Evolutionary conservation across 495 filamentous ascomycete species (phyloP).

Genomic region (Penicillium canescens): DNA sequence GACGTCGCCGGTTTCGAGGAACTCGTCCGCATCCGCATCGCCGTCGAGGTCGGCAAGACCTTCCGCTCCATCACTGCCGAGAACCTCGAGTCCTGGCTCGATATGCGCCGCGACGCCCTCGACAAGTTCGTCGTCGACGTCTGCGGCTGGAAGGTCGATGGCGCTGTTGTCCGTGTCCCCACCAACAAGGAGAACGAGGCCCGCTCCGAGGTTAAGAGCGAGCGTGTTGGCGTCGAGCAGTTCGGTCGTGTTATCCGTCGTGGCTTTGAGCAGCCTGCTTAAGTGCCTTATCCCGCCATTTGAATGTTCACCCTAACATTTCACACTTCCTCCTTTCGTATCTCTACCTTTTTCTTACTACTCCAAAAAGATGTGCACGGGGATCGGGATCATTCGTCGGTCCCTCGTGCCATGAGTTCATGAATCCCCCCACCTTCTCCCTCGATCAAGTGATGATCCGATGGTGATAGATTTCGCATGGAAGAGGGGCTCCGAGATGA

Average conservation of each 20-base stretch:
- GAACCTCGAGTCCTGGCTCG: conserved; percentile 85
- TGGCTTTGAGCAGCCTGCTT: conserved; percentile 88
- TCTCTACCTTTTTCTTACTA: conserved; percentile 12
- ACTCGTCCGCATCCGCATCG: conserved; percentile 87
- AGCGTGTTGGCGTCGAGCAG: conserved; percentile 75
- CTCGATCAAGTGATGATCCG: conserved; percentile 21
- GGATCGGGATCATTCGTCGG: background rate
- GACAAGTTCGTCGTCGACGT: conserved; percentile 79
- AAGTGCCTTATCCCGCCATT: conserved; percentile 16
- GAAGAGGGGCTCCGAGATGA: conserved; percentile 30
- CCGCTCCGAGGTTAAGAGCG: conserved; percentile 91
- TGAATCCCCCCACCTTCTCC: conserved; percentile 20
- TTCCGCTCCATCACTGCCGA: conserved; percentile 77
- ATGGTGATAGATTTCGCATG: conserved; percentile 35
- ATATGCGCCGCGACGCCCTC: conserved; percentile 67
- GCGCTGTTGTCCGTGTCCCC: conserved; percentile 69
- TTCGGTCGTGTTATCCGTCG: conserved; percentile 88
- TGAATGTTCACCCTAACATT: conserved; percentile 2
- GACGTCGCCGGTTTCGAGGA: conserved; percentile 97
- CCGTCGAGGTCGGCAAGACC: conserved; percentile 82
- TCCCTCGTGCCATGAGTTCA: conserved; percentile 29
- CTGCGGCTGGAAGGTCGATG: conserved; percentile 82
- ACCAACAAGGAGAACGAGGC: conserved; percentile 98
- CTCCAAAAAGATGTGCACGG: conserved; percentile 13
- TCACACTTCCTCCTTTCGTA: conserved; percentile 9